Evolutionary conservation across 2,329 filamentous ascomycete genomes (phyloP).

Genomic region (Trichoderma sp.): DNA sequence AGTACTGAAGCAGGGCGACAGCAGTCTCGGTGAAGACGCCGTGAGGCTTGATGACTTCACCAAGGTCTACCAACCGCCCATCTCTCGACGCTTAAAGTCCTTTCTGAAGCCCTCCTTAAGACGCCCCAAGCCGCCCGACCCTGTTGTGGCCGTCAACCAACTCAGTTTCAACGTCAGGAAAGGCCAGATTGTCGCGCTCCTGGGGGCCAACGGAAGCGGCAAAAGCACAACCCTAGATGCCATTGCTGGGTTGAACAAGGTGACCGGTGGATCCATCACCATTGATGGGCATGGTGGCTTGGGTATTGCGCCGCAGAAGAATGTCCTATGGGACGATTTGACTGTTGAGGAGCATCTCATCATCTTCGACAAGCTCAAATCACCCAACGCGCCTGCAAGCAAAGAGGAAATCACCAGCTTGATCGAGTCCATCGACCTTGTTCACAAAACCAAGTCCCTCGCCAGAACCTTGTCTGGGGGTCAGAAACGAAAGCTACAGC

Average conservation of each 20-base stretch:
- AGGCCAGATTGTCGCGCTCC: slow-evolving; percentile 81
- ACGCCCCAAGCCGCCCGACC: slow-evolving; percentile 51
- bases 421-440: slow-evolving; percentile 72
- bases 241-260: slow-evolving; percentile 78
- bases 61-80: slow-evolving; percentile 73
- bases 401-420: slow-evolving; percentile 64
- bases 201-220: slow-evolving; percentile 87
- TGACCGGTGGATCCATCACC: slow-evolving; percentile 74
- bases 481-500: slow-evolving; percentile 87
- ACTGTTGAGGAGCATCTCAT: slow-evolving; percentile 82
- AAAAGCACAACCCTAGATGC: slow-evolving; percentile 89
- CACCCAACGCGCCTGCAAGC: slow-evolving; percentile 57
- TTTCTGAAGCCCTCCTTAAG: slow-evolving; percentile 33
- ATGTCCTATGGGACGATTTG: slow-evolving; percentile 88
- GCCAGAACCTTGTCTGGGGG: slow-evolving; percentile 83
- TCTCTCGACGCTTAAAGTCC: slow-evolving; percentile 57
- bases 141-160: slow-evolving; percentile 76
- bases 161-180: slow-evolving; percentile 70
- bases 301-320: slow-evolving; percentile 89
- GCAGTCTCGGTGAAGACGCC: slow-evolving; percentile 49
- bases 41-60: slow-evolving; percentile 73
- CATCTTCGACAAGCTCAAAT: slow-evolving; percentile 84
- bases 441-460: slow-evolving; percentile 69
- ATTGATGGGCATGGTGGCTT: slow-evolving; percentile 78
- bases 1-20: slow-evolving; percentile 42